A percentile compares a stretch with the other conserved stretches of the same genome.
phyloP scores from a whole-genome alignment of 306 rosid genomes.

The Rosa persica region DNA sequence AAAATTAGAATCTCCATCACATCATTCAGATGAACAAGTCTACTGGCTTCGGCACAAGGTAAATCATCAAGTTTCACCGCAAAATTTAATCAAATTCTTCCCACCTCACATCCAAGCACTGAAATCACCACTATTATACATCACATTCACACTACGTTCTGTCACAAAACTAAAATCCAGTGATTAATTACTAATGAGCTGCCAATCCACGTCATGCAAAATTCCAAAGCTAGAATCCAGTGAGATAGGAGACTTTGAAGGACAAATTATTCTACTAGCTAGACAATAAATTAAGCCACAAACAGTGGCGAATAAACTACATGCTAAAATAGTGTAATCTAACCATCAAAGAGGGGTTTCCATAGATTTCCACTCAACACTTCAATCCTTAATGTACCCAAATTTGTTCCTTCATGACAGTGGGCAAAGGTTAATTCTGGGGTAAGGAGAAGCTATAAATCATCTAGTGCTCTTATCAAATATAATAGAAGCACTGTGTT shows the following conservation, averaged over 20 bases:
- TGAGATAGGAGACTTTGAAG: not conserved
- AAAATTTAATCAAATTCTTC: not conserved
- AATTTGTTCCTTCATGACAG: not conserved
- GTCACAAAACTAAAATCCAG: not conserved
- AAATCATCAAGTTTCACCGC: not conserved
- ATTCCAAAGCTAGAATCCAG: not conserved
- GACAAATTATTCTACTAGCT: not conserved
- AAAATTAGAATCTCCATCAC: too few relatives aligned
- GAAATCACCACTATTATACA: too few relatives aligned
- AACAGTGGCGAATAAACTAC: not conserved
- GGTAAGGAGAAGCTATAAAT: not conserved
- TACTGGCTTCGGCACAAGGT: not conserved
- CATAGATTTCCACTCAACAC: conserved; percentile 51
- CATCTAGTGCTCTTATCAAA: not conserved
- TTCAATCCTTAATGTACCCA: conserved; percentile 18
- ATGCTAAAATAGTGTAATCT: not conserved
- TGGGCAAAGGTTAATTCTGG: not conserved
- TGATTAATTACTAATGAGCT: not conserved
- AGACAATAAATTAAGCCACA: not conserved
- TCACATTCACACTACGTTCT: too few relatives aligned
- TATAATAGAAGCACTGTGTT: not conserved
- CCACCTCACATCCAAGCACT: not conserved
- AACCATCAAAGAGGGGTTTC: conserved; percentile 37
- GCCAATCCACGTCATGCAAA: not conserved
- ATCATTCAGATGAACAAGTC: not conserved